A percentile compares a stretch with the other conserved stretches of the same genome.
Evolutionary conservation across 306 rosid genomes (phyloP).

Genomic region (Astragalus membranaceus): DNA sequence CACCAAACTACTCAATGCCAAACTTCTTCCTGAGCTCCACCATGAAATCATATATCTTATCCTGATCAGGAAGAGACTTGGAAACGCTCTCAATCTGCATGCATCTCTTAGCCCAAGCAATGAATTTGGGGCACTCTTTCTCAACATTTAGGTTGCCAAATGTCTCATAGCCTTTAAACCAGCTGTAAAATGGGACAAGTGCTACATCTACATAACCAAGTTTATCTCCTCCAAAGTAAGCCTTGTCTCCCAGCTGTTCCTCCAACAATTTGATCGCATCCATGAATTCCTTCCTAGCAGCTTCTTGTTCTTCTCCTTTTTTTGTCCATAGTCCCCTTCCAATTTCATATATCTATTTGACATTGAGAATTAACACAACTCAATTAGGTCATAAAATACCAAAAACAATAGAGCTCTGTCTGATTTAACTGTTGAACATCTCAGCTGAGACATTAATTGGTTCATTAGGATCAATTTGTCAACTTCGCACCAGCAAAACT

Average conservation of each 20-base stretch:
- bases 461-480: too few relatives aligned
- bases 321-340: constrained; percentile 2
- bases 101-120: constrained; percentile 37
- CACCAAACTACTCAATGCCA: constrained; percentile 22
- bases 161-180: constrained; percentile 22
- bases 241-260: constrained; percentile 25
- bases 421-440: too few relatives aligned
- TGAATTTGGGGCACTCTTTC: constrained; percentile 30
- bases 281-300: constrained; percentile 29
- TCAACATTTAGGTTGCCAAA: constrained; percentile 18
- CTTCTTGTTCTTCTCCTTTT: constrained; percentile 38
- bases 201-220: constrained; percentile 39
- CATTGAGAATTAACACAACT: background rate
- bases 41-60: constrained; percentile 15
- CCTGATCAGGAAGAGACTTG: constrained; percentile 26
- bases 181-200: constrained; percentile 25
- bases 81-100: constrained; percentile 29
- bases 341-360: constrained; percentile 6
- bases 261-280: constrained; percentile 25
- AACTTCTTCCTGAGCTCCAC: background rate
- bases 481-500: too few relatives aligned
- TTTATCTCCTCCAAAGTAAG: constrained; percentile 28
- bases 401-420: too few relatives aligned
- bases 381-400: too few relatives aligned
- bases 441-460: too few relatives aligned